Evolutionary conservation across 83 land plant species (phyloP), one percentile per base, ranked within the genome.

Genomic region (Isoetes engelmannii): DNA sequence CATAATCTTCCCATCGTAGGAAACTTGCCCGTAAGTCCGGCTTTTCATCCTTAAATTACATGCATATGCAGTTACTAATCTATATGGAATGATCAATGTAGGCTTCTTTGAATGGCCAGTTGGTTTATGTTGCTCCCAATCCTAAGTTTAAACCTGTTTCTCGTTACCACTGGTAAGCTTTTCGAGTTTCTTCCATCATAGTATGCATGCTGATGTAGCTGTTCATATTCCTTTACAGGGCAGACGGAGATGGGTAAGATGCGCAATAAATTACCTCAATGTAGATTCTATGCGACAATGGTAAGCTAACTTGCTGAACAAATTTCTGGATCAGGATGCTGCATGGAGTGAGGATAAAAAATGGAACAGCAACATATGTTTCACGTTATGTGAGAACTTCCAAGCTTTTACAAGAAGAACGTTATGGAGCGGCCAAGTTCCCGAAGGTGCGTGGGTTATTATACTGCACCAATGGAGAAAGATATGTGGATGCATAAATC

Each of bases 161-260:
- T 41, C 46, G 60, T 8, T 76, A 76, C 50, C 77, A 76, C 66
- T 76, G 79, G 77, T 76, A 71, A 8, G 67, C 10, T 37, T 51
- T 6, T 28, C 9, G 15, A 12, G 12, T 3, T 17, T 48, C 20
- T 57, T 55, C 55, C 28, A 9, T 59, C 17, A 18, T 59, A 7
- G n/a, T 68, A 17, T 68, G 7, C n/a, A 10, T 45, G 13, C 13
- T 71, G 28, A 4, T 57, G 5, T 69, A 15, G 7, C 7, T 37
- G 10, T 48, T 10, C 9, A 8, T 60, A 3, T 13, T 51, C 12
- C 17, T 51, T 13, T 48, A 55, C 70, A 77, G 80, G 80, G 72
- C 73, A 59, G 80, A 77, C 61, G 80, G 80, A 67, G 80, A 77
- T 73, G 80, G 77, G 80, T 77, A n/a, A n/a, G n/a, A 73, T 54